These are phyloP conservation scores for Penicillium flavigenum DNA, from an alignment of 495 filamentous ascomycete species.

Conservation along the genomic window DNA sequence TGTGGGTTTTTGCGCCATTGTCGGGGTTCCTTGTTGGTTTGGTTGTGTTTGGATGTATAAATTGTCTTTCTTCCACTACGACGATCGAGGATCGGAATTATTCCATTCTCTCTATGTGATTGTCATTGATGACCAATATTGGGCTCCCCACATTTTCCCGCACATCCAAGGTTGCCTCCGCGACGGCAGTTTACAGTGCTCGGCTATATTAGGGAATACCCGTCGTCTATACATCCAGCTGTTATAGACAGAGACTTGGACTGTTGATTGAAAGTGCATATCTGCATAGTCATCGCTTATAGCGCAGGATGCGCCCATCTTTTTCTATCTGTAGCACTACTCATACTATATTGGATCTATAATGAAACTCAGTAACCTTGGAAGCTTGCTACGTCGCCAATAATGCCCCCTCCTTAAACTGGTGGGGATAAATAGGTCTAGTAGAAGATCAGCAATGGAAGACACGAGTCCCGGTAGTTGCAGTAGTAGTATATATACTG, in stretches of 20 bases:
- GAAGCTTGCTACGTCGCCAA: background rate
- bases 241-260: background rate
- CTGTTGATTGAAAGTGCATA: background rate
- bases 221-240: background rate
- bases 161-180: background rate
- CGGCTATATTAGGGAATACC: background rate
- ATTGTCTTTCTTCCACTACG: background rate
- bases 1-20: constrained; percentile 17
- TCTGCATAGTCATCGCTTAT: background rate
- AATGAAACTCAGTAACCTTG: too few relatives aligned
- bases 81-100: background rate
- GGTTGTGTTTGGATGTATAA: background rate
- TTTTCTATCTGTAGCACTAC: too few relatives aligned
- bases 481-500: background rate
- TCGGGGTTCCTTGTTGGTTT: background rate
- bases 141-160: background rate
- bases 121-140: constrained; percentile 1
- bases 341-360: too few relatives aligned
- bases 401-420: background rate
- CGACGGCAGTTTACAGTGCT: background rate
- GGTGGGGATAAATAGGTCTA: background rate
- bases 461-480: background rate
- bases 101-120: background rate
- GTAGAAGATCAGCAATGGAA: background rate
- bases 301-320: background rate